phyloP scores from a whole-genome alignment of 495 filamentous ascomycete species.

The Bacidia gigantensis region DNA sequence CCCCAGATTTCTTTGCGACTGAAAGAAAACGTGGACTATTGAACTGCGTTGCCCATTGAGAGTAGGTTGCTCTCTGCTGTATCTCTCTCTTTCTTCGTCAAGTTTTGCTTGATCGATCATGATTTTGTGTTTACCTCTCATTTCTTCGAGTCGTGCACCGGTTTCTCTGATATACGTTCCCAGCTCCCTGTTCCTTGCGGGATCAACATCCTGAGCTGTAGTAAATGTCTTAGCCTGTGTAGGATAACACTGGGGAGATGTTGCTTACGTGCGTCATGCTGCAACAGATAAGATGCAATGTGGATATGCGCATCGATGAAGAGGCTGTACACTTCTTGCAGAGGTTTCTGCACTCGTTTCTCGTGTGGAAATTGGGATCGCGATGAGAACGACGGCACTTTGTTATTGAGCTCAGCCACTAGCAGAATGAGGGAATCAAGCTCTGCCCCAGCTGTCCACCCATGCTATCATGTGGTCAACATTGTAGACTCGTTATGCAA shows the following conservation, averaged over 20 bases:
- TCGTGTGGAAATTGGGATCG: background rate
- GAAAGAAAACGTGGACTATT: background rate
- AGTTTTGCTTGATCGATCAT: background rate
- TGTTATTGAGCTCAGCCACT: background rate
- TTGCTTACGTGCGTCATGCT: background rate
- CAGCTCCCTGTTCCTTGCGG: background rate
- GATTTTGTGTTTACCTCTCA: background rate
- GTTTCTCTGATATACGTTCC: background rate
- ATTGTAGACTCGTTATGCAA: too few relatives aligned
- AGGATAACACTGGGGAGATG: background rate
- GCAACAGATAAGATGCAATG: background rate
- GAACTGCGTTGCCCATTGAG: background rate
- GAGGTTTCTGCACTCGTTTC: background rate
- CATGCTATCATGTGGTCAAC: too few relatives aligned
- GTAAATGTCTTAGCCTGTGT: background rate
- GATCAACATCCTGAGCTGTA: background rate
- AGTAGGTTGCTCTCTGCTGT: background rate
- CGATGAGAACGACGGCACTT: background rate
- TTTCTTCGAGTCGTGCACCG: background rate
- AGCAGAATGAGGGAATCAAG: background rate
- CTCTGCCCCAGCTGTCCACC: background rate
- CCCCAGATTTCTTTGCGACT: background rate
- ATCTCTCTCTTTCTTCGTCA: background rate
- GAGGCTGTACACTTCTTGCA: background rate
- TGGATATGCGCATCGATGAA: background rate